Evolutionary conservation across 371 early-diverging fungal genomes (phyloP).

Genomic region (Paramicrosporidium saccamoebae): DNA sequence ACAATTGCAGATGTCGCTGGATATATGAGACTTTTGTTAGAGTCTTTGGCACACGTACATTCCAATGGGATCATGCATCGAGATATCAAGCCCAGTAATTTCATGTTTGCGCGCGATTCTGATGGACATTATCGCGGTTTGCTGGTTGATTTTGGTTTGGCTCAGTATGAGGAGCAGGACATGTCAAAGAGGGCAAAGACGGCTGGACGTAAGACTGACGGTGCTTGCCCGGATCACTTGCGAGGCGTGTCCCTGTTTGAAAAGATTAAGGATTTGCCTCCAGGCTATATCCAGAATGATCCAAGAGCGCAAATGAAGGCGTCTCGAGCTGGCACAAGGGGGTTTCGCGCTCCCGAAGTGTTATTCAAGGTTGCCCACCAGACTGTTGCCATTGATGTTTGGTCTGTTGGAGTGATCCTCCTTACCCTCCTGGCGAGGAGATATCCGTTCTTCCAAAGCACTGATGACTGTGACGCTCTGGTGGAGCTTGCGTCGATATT

Average conservation of each 20-base stretch:
- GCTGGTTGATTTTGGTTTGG: conserved; percentile 94
- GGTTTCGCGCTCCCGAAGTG: conserved; percentile 92
- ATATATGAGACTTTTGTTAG: conserved; percentile 45
- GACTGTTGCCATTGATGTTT: conserved; percentile 58
- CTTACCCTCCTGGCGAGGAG: conserved; percentile 36
- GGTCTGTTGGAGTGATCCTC: conserved; percentile 83
- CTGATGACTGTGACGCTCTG: conserved; percentile 59
- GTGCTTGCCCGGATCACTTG: conserved; percentile 1
- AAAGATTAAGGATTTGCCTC: conserved; percentile 1
- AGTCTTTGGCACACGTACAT: conserved; percentile 35
- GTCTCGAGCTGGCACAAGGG: conserved; percentile 88
- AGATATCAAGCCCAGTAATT: conserved; percentile 92
- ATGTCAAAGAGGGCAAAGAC: no score
- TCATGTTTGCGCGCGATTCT: no score
- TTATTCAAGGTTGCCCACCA: conserved; percentile 51
- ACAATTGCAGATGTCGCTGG: conserved; percentile 27
- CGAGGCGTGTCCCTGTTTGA: neutral
- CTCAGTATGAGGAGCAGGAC: conserved; percentile 17
- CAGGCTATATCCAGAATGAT: conserved; percentile 7
- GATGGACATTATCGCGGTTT: conserved; percentile 26
- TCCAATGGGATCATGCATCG: conserved; percentile 35
- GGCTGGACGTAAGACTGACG: no score
- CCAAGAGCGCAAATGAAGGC: conserved; percentile 24
- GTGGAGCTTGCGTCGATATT: conserved; percentile 64
- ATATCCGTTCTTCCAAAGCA: conserved; percentile 76